Base-by-base conservation (phyloP, 2,329 filamentous ascomycete species). In the Dryadomyces sulphureus region DNA sequence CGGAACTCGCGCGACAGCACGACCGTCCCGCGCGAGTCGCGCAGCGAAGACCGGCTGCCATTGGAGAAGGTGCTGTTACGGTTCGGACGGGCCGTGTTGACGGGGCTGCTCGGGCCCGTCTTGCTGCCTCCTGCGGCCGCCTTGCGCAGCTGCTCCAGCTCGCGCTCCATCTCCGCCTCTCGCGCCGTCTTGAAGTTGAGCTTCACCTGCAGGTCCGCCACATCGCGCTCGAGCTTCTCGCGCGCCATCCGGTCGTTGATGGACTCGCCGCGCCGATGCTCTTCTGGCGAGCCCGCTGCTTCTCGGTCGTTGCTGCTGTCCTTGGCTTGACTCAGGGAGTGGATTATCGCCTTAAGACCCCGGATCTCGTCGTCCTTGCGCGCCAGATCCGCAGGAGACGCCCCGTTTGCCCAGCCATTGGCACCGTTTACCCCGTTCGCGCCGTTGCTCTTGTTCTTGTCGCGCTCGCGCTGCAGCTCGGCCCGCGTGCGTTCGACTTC, bases 331-430 rank as follows among this genome's bases (percentile, higher is more conserved):
- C 88, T 94, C 34, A 98, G 71, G 17, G 87, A 94, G 64, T 96
- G 90, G 50, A 98, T 96, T 59, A 98, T 96, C 38, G 92, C 90
- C 64, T 96, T 98, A 53, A 98, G 73, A 41, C 92, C 92, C 51
- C 90, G 77, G 57, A 98, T 96, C 66, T 98, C 92, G 56, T 98
- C 92, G 57, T 98, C 90, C 60, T 93, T 92, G 59, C 94, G 84
- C 59, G 93, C 88, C 25, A 96, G 64, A 52, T 94, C 88, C 61
- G 86, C 86, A 38, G 75, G 73, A 17, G n/a, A n/a, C n/a, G n/a
- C n/a, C n/a, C 69, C 65, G 21, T 70, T 65, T 20, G 34, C 25
- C 9, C 66, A 62, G 5, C 12, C 24, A 2, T n/a, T n/a, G n/a
- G n/a, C n/a, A n/a, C n/a, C n/a, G n/a, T n/a, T n/a, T n/a, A n/a